Evolutionary conservation across 2,329 filamentous ascomycete genomes (phyloP).

Genomic region (Pseudogymnoascus destructans): DNA sequence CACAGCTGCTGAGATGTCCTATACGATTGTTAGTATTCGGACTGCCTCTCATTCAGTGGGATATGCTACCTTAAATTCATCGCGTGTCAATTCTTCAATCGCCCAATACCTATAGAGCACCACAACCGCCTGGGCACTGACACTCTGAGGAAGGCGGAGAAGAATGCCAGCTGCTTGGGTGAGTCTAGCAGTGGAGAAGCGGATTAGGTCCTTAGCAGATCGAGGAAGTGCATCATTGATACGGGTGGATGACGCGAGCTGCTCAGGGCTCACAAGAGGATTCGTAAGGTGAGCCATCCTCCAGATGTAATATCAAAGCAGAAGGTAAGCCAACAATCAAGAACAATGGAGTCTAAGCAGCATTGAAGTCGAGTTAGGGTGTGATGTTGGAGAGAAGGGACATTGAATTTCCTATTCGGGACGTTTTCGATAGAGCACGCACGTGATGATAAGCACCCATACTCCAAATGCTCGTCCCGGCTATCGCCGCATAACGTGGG

Average conservation of each 20-base stretch:
- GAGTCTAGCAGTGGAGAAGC: constrained; percentile 57
- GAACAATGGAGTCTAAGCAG: not conserved
- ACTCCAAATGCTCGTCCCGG: not conserved
- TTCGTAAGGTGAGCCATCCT: constrained; percentile 54
- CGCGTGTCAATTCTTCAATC: constrained; percentile 36
- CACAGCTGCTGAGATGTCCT: constrained; percentile 71
- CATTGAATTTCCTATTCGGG: constrained; percentile 7
- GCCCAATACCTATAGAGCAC: constrained; percentile 73
- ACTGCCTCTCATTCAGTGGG: not conserved
- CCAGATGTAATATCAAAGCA: too few species aligned
- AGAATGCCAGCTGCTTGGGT: constrained; percentile 71
- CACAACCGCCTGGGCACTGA: constrained; percentile 75
- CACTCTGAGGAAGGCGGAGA: constrained; percentile 70
- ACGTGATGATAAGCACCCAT: not conserved
- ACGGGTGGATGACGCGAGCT: constrained; percentile 46
- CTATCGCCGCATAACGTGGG: constrained; percentile 10
- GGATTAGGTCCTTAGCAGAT: constrained; percentile 59
- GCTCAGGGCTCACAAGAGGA: constrained; percentile 56
- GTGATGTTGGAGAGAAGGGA: not conserved
- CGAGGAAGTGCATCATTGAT: constrained; percentile 43
- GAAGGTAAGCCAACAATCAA: not conserved
- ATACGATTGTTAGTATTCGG: constrained; percentile 10
- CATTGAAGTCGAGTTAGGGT: not conserved
- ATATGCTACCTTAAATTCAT: constrained; percentile 35
- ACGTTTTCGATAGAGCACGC: not conserved